phyloP scores from a whole-genome alignment of 2,329 filamentous ascomycete species.

The Clarireedia monteithiana region DNA sequence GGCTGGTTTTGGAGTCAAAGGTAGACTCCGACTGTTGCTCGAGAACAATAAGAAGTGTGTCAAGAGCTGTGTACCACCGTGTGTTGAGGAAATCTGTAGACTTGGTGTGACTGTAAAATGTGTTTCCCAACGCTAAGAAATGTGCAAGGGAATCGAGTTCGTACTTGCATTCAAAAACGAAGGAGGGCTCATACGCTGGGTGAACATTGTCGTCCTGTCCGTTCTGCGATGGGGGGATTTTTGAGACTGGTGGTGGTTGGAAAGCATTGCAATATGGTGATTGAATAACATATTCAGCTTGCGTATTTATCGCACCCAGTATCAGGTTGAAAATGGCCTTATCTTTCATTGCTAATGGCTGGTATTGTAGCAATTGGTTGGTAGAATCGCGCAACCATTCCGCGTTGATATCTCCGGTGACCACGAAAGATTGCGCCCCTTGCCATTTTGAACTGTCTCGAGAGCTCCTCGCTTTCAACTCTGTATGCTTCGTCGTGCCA shows the following conservation, averaged over 20 bases:
- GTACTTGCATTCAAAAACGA: slow-evolving; percentile 98
- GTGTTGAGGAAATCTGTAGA: slow-evolving; percentile 71
- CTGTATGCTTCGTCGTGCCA: slow-evolving; percentile 33
- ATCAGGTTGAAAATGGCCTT: slow-evolving; percentile 71
- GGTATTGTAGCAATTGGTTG: slow-evolving; percentile 89
- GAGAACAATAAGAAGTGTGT: slow-evolving; percentile 66
- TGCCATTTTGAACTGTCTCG: slow-evolving; percentile 61
- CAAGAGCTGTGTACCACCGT: slow-evolving; percentile 72
- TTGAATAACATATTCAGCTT: slow-evolving; percentile 88
- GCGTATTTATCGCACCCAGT: slow-evolving; percentile 89
- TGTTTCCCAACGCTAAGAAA: slow-evolving; percentile 78
- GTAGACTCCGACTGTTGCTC: slow-evolving; percentile 74
- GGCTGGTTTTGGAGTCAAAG: slow-evolving; percentile 60
- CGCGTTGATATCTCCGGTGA: slow-evolving; percentile 86
- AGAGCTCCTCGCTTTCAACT: slow-evolving; percentile 33
- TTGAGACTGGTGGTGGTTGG: slow-evolving; percentile 82
- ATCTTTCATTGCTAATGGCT: slow-evolving; percentile 75
- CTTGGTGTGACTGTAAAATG: slow-evolving; percentile 74
- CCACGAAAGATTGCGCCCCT: slow-evolving; percentile 85
- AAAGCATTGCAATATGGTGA: slow-evolving; percentile 98
- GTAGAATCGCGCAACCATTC: slow-evolving; percentile 91
- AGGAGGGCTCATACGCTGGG: slow-evolving; percentile 72
- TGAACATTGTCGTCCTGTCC: slow-evolving; percentile 80
- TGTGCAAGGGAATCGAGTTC: slow-evolving; percentile 92
- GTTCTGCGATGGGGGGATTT: slow-evolving; percentile 63